Base-by-base conservation (phyloP, 495 filamentous ascomycete species). In the Lasiosphaeriaceae sp. region DNA sequence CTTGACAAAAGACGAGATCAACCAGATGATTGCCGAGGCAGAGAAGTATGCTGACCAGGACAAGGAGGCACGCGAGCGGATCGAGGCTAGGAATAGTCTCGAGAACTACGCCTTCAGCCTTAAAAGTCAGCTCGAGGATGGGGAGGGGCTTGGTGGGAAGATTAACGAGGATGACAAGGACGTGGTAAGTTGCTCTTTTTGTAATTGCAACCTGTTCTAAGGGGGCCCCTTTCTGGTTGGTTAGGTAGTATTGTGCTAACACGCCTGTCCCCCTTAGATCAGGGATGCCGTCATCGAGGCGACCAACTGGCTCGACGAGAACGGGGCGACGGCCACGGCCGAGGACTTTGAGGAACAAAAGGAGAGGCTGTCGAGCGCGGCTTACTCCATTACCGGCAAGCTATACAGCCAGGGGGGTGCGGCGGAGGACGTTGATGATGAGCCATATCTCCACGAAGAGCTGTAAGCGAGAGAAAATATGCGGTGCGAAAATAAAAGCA, bases 271-370 rank as follows among this genome's bases (percentile, higher is more conserved):
- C 35, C 60, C 50, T 23, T 60, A 86, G 82, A 86, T 96, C 59
- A 73, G 93, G 64, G 89, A 95, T 53, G 93, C 92, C 49, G 85
- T 97, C 72, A 96, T 91, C 83, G 92, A 96, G 74, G 81, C 89
- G 47, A 84, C 82, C 54, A 89, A 90, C 63, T 98, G 94, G 94
- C 83, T 97, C 47, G 89, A 96, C 55, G 88, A 94, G 80, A 89
- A 96, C 77, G 90, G 80, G 52, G 80, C 81, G 55, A 86, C 86
- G 50, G 94, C 94, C 48, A 85, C 82, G 51, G 79, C 84, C 49
- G 91, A 96, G 75, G 93, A 96, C 75, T 96, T 96, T 65, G 87
- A 92, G 71, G 93, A 97, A 82, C 91, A 96, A 77, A 95, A 89
- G 81, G 92, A 97, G 84, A 92, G 90, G 78, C 82, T 97, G 55